Conservation (phyloP, 768 basidiomycete genomes). For the Holtermanniella nyarrowii region DNA sequence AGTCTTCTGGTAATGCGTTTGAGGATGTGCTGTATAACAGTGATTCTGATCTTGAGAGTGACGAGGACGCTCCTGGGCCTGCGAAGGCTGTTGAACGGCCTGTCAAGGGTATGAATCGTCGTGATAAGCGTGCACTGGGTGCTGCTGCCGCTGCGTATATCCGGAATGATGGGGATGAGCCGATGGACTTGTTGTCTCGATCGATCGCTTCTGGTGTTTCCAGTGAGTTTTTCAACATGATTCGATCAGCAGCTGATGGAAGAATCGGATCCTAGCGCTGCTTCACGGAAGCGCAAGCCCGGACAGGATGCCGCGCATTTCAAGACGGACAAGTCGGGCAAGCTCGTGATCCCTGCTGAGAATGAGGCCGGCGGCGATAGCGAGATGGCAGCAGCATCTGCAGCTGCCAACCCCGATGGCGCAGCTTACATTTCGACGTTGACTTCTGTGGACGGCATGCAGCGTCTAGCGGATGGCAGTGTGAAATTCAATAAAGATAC, state of each 20-base stretch:
- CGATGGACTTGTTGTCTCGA: slow-evolving; percentile 86
- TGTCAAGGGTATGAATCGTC: slow-evolving; percentile 6
- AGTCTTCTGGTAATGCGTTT: slow-evolving; percentile 71
- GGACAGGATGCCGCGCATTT: slow-evolving; percentile 78
- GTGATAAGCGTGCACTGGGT: slow-evolving; percentile 36
- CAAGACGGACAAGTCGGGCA: slow-evolving; percentile 60
- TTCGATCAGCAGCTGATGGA: slow-evolving; percentile 43
- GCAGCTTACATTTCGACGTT: slow-evolving; percentile 73
- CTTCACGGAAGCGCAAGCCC: slow-evolving; percentile 52
- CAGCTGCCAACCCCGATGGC: slow-evolving; percentile 38
- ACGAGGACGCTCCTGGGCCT: slow-evolving; percentile 30
- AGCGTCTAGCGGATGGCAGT: slow-evolving; percentile 67
- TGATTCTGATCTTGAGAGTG: slow-evolving; percentile 74
- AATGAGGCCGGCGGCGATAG: slow-evolving; percentile 49
- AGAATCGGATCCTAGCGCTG: slow-evolving; percentile 29
- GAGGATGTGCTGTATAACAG: slow-evolving; percentile 96
- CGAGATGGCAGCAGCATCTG: slow-evolving; percentile 1
- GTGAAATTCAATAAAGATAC: slow-evolving; percentile 96
- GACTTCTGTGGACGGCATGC: slow-evolving; percentile 81
- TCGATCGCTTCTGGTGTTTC: slow-evolving; percentile 42
- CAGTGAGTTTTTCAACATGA: slow-evolving; percentile 41
- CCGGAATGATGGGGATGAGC: slow-evolving; percentile 78
- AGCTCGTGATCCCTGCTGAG: slow-evolving; percentile 35
- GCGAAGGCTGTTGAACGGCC: slow-evolving; percentile 11
- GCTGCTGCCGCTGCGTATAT: slow-evolving; percentile 54